Conservation (phyloP, 1,284 basidiomycete species). For the Kwoniella shivajii region DNA sequence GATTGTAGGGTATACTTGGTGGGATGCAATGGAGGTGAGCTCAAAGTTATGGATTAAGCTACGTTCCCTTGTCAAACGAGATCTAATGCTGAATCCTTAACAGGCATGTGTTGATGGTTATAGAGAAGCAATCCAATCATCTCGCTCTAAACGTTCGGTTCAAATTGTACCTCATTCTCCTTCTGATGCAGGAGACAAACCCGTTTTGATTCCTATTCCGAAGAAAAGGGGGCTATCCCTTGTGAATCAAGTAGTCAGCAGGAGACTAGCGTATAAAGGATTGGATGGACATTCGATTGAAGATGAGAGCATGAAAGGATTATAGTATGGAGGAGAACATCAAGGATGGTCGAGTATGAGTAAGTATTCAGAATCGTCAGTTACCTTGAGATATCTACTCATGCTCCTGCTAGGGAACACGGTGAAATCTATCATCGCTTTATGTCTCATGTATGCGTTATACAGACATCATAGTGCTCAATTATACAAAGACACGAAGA, state of each 20-base stretch:
- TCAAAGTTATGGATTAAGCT: neutral
- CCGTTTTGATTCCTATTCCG: neutral
- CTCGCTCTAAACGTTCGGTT: constrained; percentile 16
- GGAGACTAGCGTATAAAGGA: constrained; percentile 9
- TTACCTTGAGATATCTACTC: too few relatives aligned
- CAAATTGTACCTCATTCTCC: constrained; percentile 11
- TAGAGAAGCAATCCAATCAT: constrained; percentile 51
- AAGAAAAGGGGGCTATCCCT: constrained; percentile 5
- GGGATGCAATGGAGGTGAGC: constrained; percentile 59
- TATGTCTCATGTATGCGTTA: constrained; percentile 24
- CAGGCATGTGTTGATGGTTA: constrained; percentile 59
- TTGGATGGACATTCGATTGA: too few relatives aligned
- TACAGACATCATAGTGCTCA: constrained; percentile 15
- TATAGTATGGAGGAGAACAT: neutral
- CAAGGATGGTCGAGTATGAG: constrained; percentile 5
- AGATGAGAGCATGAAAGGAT: neutral
- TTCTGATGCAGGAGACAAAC: neutral
- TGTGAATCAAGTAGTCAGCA: constrained; percentile 15
- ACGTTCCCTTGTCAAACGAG: neutral
- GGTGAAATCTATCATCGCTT: constrained; percentile 14
- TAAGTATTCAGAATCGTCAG: too few relatives aligned
- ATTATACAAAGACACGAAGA: neutral
- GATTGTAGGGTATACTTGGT: constrained; percentile 58
- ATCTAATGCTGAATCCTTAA: neutral
- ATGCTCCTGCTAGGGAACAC: constrained; percentile 4